Evolutionary conservation across 2,329 filamentous ascomycete genomes (phyloP).

Genomic region (Aaosphaeria pasadenensis): DNA sequence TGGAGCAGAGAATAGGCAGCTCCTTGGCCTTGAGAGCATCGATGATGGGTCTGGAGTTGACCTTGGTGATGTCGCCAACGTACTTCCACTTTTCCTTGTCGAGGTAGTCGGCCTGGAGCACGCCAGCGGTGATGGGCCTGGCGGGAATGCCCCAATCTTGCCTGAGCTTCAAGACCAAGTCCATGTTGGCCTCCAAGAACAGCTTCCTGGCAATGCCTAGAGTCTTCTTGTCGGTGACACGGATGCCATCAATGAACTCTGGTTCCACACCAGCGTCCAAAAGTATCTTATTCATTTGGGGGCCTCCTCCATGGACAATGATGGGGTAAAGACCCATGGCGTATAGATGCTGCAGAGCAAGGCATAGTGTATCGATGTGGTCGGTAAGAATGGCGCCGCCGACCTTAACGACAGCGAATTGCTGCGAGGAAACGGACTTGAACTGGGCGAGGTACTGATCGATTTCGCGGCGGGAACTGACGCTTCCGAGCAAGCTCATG

Average conservation of each 20-base stretch:
- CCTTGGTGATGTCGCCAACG: conserved; percentile 91
- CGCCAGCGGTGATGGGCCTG: conserved; percentile 82
- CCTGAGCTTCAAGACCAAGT: conserved; percentile 85
- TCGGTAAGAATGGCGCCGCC: conserved; percentile 95
- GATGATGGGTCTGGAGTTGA: conserved; percentile 88
- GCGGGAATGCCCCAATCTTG: conserved; percentile 79
- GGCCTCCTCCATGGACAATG: conserved; percentile 91
- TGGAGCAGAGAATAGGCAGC: conserved; percentile 89
- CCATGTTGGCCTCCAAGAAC: conserved; percentile 93
- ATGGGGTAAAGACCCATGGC: conserved; percentile 93
- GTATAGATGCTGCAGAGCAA: conserved; percentile 85
- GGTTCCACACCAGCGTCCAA: conserved; percentile 91
- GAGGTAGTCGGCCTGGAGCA: conserved; percentile 90
- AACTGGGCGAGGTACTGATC: conserved; percentile 98
- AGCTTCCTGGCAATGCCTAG: conserved; percentile 85
- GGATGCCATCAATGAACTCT: conserved; percentile 93
- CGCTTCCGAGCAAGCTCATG: conserved; percentile 88
- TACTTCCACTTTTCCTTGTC: conserved; percentile 95
- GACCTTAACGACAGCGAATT: conserved; percentile 98
- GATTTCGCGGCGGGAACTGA: conserved; percentile 92
- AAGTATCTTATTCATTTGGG: conserved; percentile 88
- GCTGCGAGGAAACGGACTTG: conserved; percentile 91
- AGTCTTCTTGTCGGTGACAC: conserved; percentile 94
- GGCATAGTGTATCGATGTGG: conserved; percentile 86
- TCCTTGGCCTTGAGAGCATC: conserved; percentile 83